Conservation (phyloP, 345 rosid genomes). For the Geranium rotundifolium region DNA sequence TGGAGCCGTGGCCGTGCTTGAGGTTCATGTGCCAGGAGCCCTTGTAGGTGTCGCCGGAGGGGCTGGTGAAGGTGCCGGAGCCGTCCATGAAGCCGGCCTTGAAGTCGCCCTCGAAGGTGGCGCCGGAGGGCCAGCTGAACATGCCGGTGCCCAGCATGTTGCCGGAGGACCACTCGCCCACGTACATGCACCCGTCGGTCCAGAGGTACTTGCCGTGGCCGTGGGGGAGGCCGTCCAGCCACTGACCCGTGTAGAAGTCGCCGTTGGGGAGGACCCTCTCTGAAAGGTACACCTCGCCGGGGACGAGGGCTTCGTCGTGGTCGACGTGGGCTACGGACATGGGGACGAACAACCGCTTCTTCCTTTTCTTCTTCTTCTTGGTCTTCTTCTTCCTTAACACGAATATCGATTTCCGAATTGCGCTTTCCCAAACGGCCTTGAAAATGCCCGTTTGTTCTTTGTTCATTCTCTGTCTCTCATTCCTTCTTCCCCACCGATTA, state of each 20-base stretch:
- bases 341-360: conserved; percentile 8
- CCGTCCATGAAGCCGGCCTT: conserved; percentile 61
- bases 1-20: conserved; percentile 56
- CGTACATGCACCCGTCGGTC: conserved; percentile 69
- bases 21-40: conserved; percentile 47
- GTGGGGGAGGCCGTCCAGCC: conserved; percentile 38
- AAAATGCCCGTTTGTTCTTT: no score
- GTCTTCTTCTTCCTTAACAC: no score
- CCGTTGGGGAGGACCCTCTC: conserved; percentile 27
- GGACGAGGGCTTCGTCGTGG: conserved; percentile 32
- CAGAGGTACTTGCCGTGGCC: conserved; percentile 60
- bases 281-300: conserved; percentile 19
- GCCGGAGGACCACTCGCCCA: conserved; percentile 59
- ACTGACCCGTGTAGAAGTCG: conserved; percentile 50
- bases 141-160: conserved; percentile 48
- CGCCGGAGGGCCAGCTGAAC: conserved; percentile 72
- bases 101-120: conserved; percentile 61
- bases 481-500: no score
- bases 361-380: no score
- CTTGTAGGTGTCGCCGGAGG: conserved; percentile 45
- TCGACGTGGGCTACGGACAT: conserved; percentile 80
- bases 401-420: no score
- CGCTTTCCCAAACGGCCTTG: no score
- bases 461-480: no score
- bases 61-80: conserved; percentile 44